Conservation (phyloP, 257 asterid species). For the Lycium barbarum region DNA sequence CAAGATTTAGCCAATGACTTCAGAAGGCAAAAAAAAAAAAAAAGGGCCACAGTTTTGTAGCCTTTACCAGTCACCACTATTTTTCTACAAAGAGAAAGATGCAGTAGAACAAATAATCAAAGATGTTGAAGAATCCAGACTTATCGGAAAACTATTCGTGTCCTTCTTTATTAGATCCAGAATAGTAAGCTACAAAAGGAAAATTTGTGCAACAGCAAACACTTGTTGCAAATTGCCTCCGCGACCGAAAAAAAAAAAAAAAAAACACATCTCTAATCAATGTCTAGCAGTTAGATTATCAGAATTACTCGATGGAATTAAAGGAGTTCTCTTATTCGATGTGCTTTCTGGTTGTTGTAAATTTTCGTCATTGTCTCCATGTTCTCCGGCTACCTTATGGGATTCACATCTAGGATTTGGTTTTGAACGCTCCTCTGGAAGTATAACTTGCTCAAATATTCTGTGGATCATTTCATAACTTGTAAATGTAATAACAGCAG, state of each 20-base stretch:
- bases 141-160: neutral
- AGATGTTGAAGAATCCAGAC: slow-evolving; percentile 9
- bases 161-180: neutral
- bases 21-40: neutral
- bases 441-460: slow-evolving; percentile 52
- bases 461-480: slow-evolving; percentile 89
- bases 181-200: neutral
- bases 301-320: slow-evolving; percentile 50
- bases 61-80: neutral
- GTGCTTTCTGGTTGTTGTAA: slow-evolving; percentile 50
- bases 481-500: slow-evolving; percentile 92
- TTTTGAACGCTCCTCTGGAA: slow-evolving; percentile 55
- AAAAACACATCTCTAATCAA: slow-evolving; percentile 37
- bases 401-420: slow-evolving; percentile 46
- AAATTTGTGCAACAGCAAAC: slow-evolving; percentile 24
- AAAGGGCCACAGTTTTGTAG: neutral
- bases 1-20: neutral
- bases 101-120: slow-evolving; percentile 2
- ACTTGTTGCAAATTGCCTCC: slow-evolving; percentile 24
- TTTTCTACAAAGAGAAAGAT: neutral
- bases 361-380: slow-evolving; percentile 35
- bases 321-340: slow-evolving; percentile 52
- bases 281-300: slow-evolving; percentile 54
- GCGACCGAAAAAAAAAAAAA: neutral
- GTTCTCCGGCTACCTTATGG: slow-evolving; percentile 41